Base-by-base conservation (phyloP, 2,329 filamentous ascomycete genomes). In the Fusarium musae region DNA sequence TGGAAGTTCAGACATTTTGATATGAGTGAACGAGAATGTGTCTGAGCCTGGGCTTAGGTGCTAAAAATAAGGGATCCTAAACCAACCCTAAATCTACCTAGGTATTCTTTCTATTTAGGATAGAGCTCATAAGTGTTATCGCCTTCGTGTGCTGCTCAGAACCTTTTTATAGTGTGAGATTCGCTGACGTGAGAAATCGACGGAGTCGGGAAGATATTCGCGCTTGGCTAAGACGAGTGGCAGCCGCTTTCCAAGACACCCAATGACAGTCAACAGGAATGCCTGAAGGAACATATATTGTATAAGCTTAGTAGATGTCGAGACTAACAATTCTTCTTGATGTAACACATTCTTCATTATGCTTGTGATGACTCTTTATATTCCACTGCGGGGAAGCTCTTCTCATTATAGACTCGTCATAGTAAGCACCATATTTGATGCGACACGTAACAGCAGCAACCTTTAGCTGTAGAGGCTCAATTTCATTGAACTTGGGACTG, bases 401-500 rank as follows among this genome's bases (percentile, higher is more conserved):
- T 49, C 12, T n/a, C 21, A n/a, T 49, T 32, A 6, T 5, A 12
- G 13, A n/a, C 7, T 34, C 16, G 16, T 9, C 30, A 34, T 23
- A 23, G 21, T 19, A 34, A 50, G 47, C 47, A 50, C 30, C 47
- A 23, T 50, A 2, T 23, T 1, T 7, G 8, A 23, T 50, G 7
- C 16, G 16, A 23, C 30, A 19, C 21, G 47, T 50, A 19, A 23
- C 7, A 32, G 13, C 26, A 26, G 26, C 26, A 26, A 26, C 4
- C 26, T 26, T 26, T 26, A 26, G 26, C 26, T 26, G 26, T 10
- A 13, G 15, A 36, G 28, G 3, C 9, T 34, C 8, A 2, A 10
- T 52, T 16, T 6, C 7, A 26, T 26, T 36, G 30, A 7, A 0
- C 3, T 2, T 34, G 1, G 4, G 13, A 26, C 11, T 11, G 9